Evolutionary conservation across 1,139 yeast genomes (phyloP).

Genomic region (Blastobotrys capitulatus): DNA sequence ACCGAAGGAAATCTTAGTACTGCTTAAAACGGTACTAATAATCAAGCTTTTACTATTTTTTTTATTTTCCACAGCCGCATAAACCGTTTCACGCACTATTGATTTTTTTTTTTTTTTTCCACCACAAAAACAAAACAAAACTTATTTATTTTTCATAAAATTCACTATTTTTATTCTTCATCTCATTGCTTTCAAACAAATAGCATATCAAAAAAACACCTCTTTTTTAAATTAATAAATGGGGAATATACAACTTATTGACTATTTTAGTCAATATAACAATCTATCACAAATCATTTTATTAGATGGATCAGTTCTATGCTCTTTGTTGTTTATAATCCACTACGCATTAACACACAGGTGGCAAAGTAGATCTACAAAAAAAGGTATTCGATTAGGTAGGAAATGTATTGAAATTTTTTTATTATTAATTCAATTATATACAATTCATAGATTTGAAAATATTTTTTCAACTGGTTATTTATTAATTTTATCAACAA

Average conservation of each 20-base stretch:
- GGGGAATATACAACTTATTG: neutral
- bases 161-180: no score
- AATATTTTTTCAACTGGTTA: neutral
- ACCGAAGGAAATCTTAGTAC: no score
- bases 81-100: no score
- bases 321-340: neutral
- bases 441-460: neutral
- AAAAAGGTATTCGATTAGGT: neutral
- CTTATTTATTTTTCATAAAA: no score
- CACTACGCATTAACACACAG: neutral
- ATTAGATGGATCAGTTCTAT: neutral
- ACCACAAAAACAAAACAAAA: no score
- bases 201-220: no score
- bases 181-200: no score
- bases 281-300: neutral
- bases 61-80: no score
- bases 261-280: neutral
- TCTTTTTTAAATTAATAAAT: no score
- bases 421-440: neutral
- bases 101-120: no score
- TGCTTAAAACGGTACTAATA: no score
- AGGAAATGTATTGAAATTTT: neutral
- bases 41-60: no score
- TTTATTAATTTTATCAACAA: neutral
- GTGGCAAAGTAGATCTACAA: neutral